Conservation (phyloP, 1,284 basidiomycete genomes). For the Ustanciosporium gigantosporum region DNA sequence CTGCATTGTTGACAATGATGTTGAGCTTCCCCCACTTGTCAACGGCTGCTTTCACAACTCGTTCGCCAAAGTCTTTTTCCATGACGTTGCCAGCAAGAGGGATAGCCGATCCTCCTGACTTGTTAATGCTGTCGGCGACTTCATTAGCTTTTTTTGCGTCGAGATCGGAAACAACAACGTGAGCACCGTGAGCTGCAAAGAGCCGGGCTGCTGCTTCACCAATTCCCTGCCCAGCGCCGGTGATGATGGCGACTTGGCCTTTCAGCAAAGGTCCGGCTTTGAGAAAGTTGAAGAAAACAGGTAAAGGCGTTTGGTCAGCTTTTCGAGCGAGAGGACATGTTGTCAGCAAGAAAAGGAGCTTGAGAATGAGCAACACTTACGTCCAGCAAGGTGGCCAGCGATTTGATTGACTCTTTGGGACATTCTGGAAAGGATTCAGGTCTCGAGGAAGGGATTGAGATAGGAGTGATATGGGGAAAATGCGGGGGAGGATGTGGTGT, state of each 20-base stretch:
- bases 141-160: slow-evolving; percentile 63
- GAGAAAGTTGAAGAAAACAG: neutral
- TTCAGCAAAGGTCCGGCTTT: slow-evolving; percentile 56
- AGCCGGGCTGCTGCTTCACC: slow-evolving; percentile 69
- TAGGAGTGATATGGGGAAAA: too few species aligned
- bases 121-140: slow-evolving; percentile 66
- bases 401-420: slow-evolving; percentile 39
- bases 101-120: slow-evolving; percentile 71
- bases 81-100: slow-evolving; percentile 50
- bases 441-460: too few species aligned
- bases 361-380: slow-evolving; percentile 21
- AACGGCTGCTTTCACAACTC: slow-evolving; percentile 75
- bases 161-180: slow-evolving; percentile 74
- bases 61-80: slow-evolving; percentile 73
- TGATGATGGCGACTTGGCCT: slow-evolving; percentile 82
- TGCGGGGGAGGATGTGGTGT: too few species aligned
- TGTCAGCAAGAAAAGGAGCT: too few species aligned
- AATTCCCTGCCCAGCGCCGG: slow-evolving; percentile 65
- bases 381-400: slow-evolving; percentile 37
- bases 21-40: slow-evolving; percentile 57
- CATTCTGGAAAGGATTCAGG: slow-evolving; percentile 13
- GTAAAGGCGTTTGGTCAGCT: neutral
- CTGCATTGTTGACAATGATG: slow-evolving; percentile 78
- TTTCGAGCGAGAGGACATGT: too few species aligned
- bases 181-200: slow-evolving; percentile 82